These are phyloP conservation scores for Nothophoma quercina DNA, from an alignment of 2,329 filamentous ascomycete genomes.

Conservation along the genomic window DNA sequence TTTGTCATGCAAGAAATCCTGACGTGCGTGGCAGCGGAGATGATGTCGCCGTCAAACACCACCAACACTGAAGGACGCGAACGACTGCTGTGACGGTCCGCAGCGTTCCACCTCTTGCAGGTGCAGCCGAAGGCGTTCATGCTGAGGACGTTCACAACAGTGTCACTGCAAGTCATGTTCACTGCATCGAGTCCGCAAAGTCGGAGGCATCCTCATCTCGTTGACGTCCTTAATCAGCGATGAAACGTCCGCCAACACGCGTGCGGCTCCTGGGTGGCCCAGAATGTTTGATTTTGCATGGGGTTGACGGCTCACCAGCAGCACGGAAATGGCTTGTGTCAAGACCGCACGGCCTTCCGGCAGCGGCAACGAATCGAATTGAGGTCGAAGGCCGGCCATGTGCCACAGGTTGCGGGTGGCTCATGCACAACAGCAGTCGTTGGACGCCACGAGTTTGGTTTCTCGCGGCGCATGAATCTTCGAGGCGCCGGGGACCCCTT, in stretches of 20 bases:
- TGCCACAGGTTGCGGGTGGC: constrained; percentile 20
- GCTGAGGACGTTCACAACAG: constrained; percentile 5
- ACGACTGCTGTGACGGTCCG: constrained; percentile 1
- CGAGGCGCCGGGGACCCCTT: constrained; percentile 20
- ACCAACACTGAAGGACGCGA: background rate
- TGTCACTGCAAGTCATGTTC: constrained; percentile 12
- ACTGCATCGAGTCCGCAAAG: constrained; percentile 8
- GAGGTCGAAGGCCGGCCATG: constrained; percentile 11
- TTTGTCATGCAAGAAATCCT: constrained; percentile 10
- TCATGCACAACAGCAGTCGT: constrained; percentile 19
- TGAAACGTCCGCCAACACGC: constrained; percentile 13
- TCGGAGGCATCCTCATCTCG: constrained; percentile 4
- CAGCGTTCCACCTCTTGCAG: background rate
- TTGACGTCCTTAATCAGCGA: constrained; percentile 14
- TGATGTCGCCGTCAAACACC: constrained; percentile 1
- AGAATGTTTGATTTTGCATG: constrained; percentile 8
- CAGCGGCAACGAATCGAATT: constrained; percentile 11
- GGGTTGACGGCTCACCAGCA: constrained; percentile 3
- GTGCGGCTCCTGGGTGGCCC: constrained; percentile 7
- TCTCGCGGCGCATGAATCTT: constrained; percentile 23
- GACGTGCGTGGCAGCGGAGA: background rate
- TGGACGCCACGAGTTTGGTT: constrained; percentile 22
- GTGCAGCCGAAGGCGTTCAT: constrained; percentile 1
- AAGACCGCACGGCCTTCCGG: constrained; percentile 12
- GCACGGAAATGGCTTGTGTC: constrained; percentile 11